Evolutionary conservation across 306 rosid species (phyloP), one percentile per base, ranked within the genome.

Genomic region (Quercus agrifolia): DNA sequence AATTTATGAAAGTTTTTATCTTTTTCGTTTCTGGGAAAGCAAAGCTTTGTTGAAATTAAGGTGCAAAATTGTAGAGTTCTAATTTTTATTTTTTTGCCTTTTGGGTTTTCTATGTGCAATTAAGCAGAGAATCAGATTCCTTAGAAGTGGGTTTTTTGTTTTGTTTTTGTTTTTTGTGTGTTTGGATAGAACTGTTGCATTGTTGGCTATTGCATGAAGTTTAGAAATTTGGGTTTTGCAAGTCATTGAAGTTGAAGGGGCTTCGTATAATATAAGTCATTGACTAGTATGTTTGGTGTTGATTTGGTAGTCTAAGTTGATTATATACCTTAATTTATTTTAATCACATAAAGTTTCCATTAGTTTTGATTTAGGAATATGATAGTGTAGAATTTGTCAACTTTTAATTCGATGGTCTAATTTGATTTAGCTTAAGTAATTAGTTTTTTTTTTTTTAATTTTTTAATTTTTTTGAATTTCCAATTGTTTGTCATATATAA

Each of bases 241-340:
- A 35, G 49, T 68, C 52, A 31, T 68, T 35, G 51, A n/a, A 67
- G 35, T 27, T 28, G 70, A 23, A 59, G 33, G 17, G 70, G 70
- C 70, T 64, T 64, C 70, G 15, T 64, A 62, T 12, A 17, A 31
- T 18, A 35, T 35, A 35, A 6, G 7, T 19, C 27, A 15, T 35
- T 68, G 54, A 49, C 54, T 6, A 18, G 52, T 33, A 35, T 13
- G 20, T 35, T 33, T 9, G 54, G 11, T 33, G 2, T 66, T 33
- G 46, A 31, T 31, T 67, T 67, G 51, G n/a, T 46, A 54, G 23
- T 38, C 7, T 49, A 6, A 54, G n/a, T 17, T 18, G 23, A 19
- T 79, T 86, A 23, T 81, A 20, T 70, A 15, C 38, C 19, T 83
- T 72, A 59, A 30, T 77, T 7, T 25, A 33, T 80, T 66, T 64